Base-by-base conservation (phyloP, 2,329 filamentous ascomycete species). In the Hymenoscyphus salicellus region DNA sequence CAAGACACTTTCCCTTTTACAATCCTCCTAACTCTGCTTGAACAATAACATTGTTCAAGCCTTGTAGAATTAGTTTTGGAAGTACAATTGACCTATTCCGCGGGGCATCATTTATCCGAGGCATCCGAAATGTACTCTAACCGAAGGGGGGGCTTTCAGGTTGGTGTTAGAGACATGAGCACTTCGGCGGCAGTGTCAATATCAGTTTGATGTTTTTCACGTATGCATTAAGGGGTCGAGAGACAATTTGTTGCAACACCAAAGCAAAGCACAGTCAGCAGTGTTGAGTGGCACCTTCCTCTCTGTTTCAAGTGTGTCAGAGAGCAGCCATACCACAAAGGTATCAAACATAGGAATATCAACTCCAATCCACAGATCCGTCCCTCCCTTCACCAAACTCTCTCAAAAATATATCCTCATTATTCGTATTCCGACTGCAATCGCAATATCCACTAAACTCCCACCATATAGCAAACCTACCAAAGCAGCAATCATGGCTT, bases 401-500 rank as follows among this genome's bases (percentile, higher is more conserved):
- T 52, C 3, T 38, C 14, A 38, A 38, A 11, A 52, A 14, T 52
- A 52, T 52, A 52, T 52, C n/a, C 46, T 26, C 46, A 26, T 26
- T 52, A 23, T 20, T 26, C 30, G 14, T 38, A n/a, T 20, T 36
- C 7, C 10, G 16, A 11, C 32, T 38, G 8, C 32, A 32, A 36
- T 36, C 32, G 20, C 32, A 55, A 57, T 33, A 7, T 56, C 30
- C 17, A 26, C 60, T 28, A 61, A 32, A 3, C 20, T 30, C 32
- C 33, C 33, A 43, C 6, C 16, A 58, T 23, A 17, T 58, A 58
- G 57, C 28, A 23, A 36, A 17, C 17, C 17, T 0, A 14, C 11
- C 17, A 56, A 43, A n/a, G 14, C 59, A n/a, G 20, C 63, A 63
- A 67, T 20, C 38, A 73, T 73, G 71, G 70, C 70, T 60, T 72